Conservation (phyloP, 129 eudicot species). For the Scalesia atractyloides region DNA sequence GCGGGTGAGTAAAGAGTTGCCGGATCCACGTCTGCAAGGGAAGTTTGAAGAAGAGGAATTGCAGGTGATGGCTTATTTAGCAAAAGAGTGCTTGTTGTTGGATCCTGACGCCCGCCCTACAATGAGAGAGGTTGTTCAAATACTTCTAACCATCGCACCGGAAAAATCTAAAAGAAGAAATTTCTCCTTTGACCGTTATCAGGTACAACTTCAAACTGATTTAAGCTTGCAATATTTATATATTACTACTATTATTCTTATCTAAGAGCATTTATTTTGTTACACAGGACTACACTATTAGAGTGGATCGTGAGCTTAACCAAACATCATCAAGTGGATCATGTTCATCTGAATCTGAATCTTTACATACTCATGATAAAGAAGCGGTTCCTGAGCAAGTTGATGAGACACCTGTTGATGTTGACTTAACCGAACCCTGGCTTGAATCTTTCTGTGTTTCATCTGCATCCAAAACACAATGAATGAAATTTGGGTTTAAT, state of each 20-base stretch:
- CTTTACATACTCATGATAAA: slow-evolving; percentile 31
- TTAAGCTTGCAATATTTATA: not conserved
- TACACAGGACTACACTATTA: slow-evolving; percentile 36
- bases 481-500: slow-evolving; percentile 8
- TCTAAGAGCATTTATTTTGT: not conserved
- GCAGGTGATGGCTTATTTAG: slow-evolving; percentile 89
- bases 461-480: slow-evolving; percentile 17
- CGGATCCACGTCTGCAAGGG: slow-evolving; percentile 77
- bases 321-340: slow-evolving; percentile 44
- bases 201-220: slow-evolving; percentile 41
- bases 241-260: not conserved
- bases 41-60: slow-evolving; percentile 75
- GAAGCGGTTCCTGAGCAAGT: slow-evolving; percentile 31
- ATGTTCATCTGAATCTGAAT: slow-evolving; percentile 40
- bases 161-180: slow-evolving; percentile 62
- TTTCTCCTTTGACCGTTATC: slow-evolving; percentile 48
- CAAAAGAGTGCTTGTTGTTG: slow-evolving; percentile 88
- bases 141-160: slow-evolving; percentile 76
- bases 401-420: slow-evolving; percentile 42
- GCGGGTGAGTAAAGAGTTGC: slow-evolving; percentile 68
- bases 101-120: slow-evolving; percentile 96
- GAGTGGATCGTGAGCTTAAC: slow-evolving; percentile 50
- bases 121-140: slow-evolving; percentile 95
- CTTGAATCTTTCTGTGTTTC: slow-evolving; percentile 63
- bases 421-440: slow-evolving; percentile 80